phyloP scores from a whole-genome alignment of 257 asterid species.

The Rubia yunnanensis region DNA sequence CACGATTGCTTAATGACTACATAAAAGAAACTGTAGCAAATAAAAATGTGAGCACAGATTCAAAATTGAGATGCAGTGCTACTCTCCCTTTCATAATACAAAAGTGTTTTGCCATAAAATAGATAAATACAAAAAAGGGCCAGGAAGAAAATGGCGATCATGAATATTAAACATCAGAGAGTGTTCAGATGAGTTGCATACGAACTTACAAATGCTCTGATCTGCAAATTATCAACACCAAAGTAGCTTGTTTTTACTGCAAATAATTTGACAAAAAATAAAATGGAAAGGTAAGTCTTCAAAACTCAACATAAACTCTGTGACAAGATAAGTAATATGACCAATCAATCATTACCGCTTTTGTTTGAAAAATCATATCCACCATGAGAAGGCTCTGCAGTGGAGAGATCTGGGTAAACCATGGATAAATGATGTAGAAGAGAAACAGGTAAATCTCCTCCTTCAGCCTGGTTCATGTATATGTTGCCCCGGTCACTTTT shows the following conservation, averaged over 20 bases:
- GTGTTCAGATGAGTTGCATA: constrained; percentile 8
- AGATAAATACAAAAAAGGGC: no score
- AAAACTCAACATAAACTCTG: constrained; percentile 1
- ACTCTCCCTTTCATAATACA: neutral
- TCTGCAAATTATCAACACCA: constrained; percentile 51
- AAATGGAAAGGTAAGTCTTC: neutral
- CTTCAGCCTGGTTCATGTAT: constrained; percentile 37
- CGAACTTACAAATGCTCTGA: constrained; percentile 60
- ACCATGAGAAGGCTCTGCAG: constrained; percentile 55
- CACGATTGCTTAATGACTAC: neutral
- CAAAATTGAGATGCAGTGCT: neutral
- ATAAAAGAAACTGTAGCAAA: neutral
- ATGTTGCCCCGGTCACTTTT: constrained; percentile 35
- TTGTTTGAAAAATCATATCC: constrained; percentile 67
- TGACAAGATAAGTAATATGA: constrained; percentile 8
- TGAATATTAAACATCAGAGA: constrained; percentile 1
- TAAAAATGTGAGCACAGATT: neutral
- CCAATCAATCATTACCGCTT: constrained; percentile 38
- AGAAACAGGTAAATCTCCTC: constrained; percentile 43
- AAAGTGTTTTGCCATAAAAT: neutral
- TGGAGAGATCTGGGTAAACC: constrained; percentile 50
- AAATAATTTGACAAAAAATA: constrained; percentile 20
- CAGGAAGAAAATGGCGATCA: no score
- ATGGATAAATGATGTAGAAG: constrained; percentile 59
- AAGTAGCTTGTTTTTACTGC: constrained; percentile 59